These are phyloP conservation scores for Schwanniomyces etchellsii DNA, from an alignment of 1,139 yeast genomes.

Conservation along the genomic window DNA sequence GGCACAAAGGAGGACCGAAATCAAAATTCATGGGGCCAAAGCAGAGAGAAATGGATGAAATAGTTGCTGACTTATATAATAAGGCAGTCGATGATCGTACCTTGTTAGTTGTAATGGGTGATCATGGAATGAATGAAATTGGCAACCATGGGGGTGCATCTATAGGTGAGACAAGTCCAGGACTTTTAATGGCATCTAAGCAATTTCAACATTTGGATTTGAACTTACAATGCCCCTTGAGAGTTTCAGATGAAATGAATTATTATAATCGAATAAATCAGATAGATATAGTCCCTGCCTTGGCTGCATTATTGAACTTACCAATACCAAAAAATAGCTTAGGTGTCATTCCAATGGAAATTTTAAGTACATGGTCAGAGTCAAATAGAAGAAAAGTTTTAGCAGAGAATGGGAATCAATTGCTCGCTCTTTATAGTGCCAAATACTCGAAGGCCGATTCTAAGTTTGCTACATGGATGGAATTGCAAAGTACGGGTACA, in stretches of 20 bases:
- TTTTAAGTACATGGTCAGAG: constrained; percentile 49
- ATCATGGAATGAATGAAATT: constrained; percentile 90
- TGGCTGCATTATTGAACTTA: constrained; percentile 65
- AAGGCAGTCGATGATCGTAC: constrained; percentile 41
- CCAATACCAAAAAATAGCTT: constrained; percentile 85
- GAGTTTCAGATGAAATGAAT: constrained; percentile 33
- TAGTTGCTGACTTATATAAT: constrained; percentile 50
- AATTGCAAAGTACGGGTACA: constrained; percentile 6
- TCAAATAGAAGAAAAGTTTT: constrained; percentile 37
- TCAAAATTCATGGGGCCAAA: constrained; percentile 77
- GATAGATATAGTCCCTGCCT: constrained; percentile 83
- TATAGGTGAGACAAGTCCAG: constrained; percentile 86
- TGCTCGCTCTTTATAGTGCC: constrained; percentile 31
- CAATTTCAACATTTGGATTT: constrained; percentile 31
- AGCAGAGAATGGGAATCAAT: constrained; percentile 59
- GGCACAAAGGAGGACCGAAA: constrained; percentile 91
- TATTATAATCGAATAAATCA: constrained; percentile 62
- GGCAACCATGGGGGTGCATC: constrained; percentile 98
- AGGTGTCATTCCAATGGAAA: constrained; percentile 61
- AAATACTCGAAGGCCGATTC: constrained; percentile 14
- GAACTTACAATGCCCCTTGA: constrained; percentile 30
- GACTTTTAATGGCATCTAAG: constrained; percentile 62
- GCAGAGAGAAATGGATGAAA: constrained; percentile 78
- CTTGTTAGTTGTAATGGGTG: constrained; percentile 77
- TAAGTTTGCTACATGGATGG: constrained; percentile 10